Conservation (phyloP, 2,329 filamentous ascomycete genomes). For the Pestalotiopsis fici region DNA sequence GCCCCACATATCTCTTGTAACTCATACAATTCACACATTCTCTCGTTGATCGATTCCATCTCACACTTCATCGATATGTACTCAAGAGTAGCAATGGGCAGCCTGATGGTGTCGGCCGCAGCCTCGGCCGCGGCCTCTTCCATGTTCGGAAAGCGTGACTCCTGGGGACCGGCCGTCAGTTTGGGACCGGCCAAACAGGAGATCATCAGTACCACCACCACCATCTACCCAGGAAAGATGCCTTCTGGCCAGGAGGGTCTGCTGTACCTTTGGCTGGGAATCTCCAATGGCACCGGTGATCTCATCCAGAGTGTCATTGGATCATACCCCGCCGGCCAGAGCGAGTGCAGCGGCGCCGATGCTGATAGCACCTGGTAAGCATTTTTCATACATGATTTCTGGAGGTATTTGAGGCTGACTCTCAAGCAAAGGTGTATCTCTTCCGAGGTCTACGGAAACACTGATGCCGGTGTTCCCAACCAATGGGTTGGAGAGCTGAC, state of each 20-base stretch:
- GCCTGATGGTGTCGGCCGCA: slow-evolving; percentile 10
- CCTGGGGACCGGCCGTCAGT: slow-evolving; percentile 23
- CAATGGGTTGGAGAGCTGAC: slow-evolving; percentile 22
- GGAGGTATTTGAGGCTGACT: neutral
- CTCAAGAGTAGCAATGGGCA: neutral
- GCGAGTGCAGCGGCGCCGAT: slow-evolving; percentile 20
- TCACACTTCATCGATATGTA: neutral
- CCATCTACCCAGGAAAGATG: slow-evolving; percentile 25
- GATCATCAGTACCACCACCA: slow-evolving; percentile 22
- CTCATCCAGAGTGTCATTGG: slow-evolving; percentile 14
- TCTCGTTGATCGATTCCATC: neutral
- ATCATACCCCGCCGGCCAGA: slow-evolving; percentile 22
- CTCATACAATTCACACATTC: neutral
- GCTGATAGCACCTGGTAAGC: slow-evolving; percentile 15
- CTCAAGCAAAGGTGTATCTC: slow-evolving; percentile 20
- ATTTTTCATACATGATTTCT: neutral
- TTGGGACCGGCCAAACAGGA: slow-evolving; percentile 20
- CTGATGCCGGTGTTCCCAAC: slow-evolving; percentile 11
- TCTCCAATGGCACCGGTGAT: slow-evolving; percentile 25
- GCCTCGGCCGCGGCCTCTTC: slow-evolving; percentile 7
- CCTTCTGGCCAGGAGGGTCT: slow-evolving; percentile 22
- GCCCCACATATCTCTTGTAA: neutral
- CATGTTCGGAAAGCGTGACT: slow-evolving; percentile 15
- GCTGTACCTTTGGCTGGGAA: slow-evolving; percentile 26
- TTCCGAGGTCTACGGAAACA: slow-evolving; percentile 24